Evolutionary conservation across 208 protist species (phyloP), one percentile per base, ranked within the genome.

Genomic region (Strigomonas culicis): DNA sequence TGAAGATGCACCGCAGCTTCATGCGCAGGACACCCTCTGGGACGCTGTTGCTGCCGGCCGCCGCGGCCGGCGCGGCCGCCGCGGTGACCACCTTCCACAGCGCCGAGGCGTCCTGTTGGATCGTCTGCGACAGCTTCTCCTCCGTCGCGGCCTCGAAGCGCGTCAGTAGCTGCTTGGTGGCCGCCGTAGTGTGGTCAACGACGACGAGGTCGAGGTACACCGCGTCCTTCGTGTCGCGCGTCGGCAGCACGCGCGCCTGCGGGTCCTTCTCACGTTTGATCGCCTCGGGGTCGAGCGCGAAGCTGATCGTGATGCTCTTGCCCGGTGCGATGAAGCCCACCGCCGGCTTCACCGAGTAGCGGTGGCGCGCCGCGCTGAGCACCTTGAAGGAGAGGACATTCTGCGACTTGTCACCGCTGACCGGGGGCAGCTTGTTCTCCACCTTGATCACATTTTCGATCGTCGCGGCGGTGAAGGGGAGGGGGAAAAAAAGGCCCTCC

Each of bases 361-460:
- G 77, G 60, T 82, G 55, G 44, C 79, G 83, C 36, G 90, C 78
- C 28, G 69, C 65, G 55, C 84, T 86, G 11, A 93, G 71, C 25
- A 87, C 78, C 69, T 93, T 92, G 59, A 92, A 95, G 17, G 77
- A 68, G 24, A 95, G 66, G 32, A 84, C 74, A 60, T 94, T 86
- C 28, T 83, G 75, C 47, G 72, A 72, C 43, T 80, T 53, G 27
- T 39, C 57, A 7, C 31, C 57, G 56, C 86, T 66, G 17, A 57
- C 72, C 21, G 65, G 28, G 8, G 44, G 72, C 27, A 89, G 73
- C 17, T 60, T 47, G 72, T 89, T 95, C 41, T 68, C 80, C 17
- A 93, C 47, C 55, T 92, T 59, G 39, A 92, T 77, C 22, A 93
- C 67, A 66, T 95, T 92, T 63, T 92, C 89, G 60, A 93, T 89